Conservation (phyloP, 225 moss, liverwort and hornwort genomes). For the Pseudoscleropodium purum region DNA sequence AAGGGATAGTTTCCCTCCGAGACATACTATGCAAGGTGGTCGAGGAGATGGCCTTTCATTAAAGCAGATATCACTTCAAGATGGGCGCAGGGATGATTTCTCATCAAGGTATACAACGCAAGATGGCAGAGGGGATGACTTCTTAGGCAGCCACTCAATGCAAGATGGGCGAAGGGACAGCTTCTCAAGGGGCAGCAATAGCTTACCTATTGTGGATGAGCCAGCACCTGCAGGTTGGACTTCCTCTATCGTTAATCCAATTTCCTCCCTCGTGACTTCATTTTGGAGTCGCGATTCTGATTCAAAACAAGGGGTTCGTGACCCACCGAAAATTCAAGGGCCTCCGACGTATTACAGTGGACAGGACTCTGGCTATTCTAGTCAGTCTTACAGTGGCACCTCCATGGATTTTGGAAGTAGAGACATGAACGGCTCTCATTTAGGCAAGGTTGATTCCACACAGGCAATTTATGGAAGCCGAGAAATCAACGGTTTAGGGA, state of each 20-base stretch:
- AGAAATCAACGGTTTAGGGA: neutral
- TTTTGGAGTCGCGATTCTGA: constrained; percentile 24
- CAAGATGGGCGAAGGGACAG: constrained; percentile 11
- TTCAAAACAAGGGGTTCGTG: constrained; percentile 7
- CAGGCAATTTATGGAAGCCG: constrained; percentile 21
- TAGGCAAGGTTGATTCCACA: constrained; percentile 1
- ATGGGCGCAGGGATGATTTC: constrained; percentile 20
- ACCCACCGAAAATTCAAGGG: constrained; percentile 10
- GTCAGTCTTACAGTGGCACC: neutral
- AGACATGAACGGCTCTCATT: constrained; percentile 12
- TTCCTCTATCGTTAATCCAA: constrained; percentile 29
- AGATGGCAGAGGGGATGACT: constrained; percentile 5
- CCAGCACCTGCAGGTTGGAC: constrained; percentile 27
- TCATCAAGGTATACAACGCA: constrained; percentile 12
- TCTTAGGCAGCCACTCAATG: constrained; percentile 3
- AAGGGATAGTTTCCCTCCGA: constrained; percentile 6
- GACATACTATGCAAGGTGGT: neutral
- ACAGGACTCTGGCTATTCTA: constrained; percentile 9
- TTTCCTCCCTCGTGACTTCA: constrained; percentile 28
- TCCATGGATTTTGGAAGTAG: constrained; percentile 17
- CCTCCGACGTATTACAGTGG: constrained; percentile 14
- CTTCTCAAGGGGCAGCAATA: neutral
- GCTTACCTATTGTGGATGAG: constrained; percentile 1
- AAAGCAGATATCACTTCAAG: constrained; percentile 17
- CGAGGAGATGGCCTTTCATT: constrained; percentile 2